Base-by-base conservation (phyloP, 345 rosid genomes). In the Trapa incisa region DNA sequence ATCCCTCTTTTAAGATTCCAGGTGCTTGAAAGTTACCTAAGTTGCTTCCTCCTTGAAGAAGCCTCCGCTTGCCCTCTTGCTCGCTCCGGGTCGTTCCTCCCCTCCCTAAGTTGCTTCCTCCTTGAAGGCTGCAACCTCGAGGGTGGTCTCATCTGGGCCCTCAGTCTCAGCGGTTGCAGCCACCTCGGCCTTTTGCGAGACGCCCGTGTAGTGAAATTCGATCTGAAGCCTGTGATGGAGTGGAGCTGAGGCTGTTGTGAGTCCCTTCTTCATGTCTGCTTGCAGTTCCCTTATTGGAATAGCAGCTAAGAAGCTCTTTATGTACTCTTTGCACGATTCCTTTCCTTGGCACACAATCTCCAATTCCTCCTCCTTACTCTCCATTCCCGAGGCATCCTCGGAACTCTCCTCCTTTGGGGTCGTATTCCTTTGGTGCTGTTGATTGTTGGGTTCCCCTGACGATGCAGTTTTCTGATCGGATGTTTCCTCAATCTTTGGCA, bases 221-320 rank as follows among this genome's bases (percentile, higher is more conserved):
- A 94, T 84, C 77, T 94, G 99, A 65, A 94, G 81, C 45, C 92
- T 84, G 39, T 85, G 99, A 77, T 90, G 97, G 72, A 87, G 80
- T 3, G 81, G 82, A 8, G 91, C 82, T 2, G 97, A 80, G 53
- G 81, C 74, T 77, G 88, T 5, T 10, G 37, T 85, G 69, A 88
- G 63, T 61, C 99, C 99, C 78, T 84, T 94, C 86, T 85, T 90
- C 75, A 87, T 80, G 77, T 94, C 99, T 0, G 80, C 91, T 81
- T 87, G 88, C 61, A 87, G 68, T 78, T 94, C 95, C 69, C 96
- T 81, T 56, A 94, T 85, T 1, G 99, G 97, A 53, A 94, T 90
- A 36, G 99, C 94, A 16, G 99, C 99, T 62, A 94, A 84, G 76
- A 94, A 94, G 78, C 85, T 90, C 89, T 88, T 94, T 73, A 94